These are phyloP conservation scores for Filosporella fistucella DNA, from an alignment of 495 filamentous ascomycete genomes.

Conservation along the genomic window DNA sequence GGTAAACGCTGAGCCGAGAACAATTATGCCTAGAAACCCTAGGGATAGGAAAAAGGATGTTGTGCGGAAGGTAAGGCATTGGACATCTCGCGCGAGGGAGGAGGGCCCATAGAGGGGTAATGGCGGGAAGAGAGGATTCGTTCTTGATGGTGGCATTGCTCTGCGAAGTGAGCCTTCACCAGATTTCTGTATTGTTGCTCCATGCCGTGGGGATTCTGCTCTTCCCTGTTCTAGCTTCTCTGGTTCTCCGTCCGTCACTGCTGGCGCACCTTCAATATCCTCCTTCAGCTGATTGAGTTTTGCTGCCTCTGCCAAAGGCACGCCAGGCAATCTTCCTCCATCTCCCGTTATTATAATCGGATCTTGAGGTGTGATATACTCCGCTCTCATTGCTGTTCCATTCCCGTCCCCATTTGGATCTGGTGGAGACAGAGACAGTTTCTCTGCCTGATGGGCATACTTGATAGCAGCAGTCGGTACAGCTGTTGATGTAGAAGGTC, in stretches of 20 bases:
- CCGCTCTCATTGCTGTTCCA: constrained; percentile 54
- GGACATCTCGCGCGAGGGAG: constrained; percentile 54
- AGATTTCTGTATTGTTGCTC: constrained; percentile 10
- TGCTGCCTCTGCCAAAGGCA: constrained; percentile 60
- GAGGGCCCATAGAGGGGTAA: constrained; percentile 80
- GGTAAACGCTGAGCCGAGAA: constrained; percentile 65
- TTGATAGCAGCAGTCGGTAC: no score
- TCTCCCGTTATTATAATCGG: constrained; percentile 64
- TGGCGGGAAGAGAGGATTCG: constrained; percentile 84
- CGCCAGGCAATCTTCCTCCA: constrained; percentile 58
- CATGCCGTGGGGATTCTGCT: constrained; percentile 1
- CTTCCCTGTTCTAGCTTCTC: constrained; percentile 1
- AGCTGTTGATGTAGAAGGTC: no score
- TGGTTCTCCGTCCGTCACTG: no score
- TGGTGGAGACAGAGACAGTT: constrained; percentile 43
- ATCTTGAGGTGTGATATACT: constrained; percentile 65
- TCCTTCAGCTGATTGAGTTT: constrained; percentile 61
- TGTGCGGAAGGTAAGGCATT: constrained; percentile 55
- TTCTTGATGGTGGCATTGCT: constrained; percentile 56
- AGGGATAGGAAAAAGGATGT: constrained; percentile 73
- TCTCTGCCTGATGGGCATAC: constrained; percentile 52
- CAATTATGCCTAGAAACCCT: constrained; percentile 68
- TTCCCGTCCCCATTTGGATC: constrained; percentile 14
- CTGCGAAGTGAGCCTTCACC: constrained; percentile 32
- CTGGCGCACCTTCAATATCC: constrained; percentile 32